Conservation (phyloP, 208 protist species). For the Trypanosoma platydactyli region DNA sequence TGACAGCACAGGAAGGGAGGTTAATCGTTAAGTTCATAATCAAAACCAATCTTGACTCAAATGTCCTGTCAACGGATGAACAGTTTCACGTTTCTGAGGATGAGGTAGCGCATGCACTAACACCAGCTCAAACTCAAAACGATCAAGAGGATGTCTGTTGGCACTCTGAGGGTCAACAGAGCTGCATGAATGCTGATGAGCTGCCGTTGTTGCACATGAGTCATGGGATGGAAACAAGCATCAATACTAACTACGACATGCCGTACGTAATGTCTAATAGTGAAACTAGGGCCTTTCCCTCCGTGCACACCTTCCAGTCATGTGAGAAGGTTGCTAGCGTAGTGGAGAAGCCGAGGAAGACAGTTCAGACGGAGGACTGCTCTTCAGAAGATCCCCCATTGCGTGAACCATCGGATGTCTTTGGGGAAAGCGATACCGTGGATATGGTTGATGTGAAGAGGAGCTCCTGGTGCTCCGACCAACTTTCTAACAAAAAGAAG, state of each 20-base stretch:
- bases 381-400: background rate
- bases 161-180: conserved; percentile 3
- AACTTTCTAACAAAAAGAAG: background rate
- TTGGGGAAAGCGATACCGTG: background rate
- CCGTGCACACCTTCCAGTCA: background rate
- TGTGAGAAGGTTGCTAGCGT: background rate
- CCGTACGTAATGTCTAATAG: no score
- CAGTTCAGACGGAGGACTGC: no score
- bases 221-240: background rate
- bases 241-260: no score
- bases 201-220: background rate
- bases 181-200: background rate
- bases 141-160: conserved; percentile 14
- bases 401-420: background rate
- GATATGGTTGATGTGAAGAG: background rate
- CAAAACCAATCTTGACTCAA: background rate
- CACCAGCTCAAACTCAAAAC: conserved; percentile 6
- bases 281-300: background rate
- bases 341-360: background rate
- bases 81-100: conserved; percentile 10
- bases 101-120: conserved; percentile 23
- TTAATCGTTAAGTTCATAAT: conserved; percentile 33
- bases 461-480: background rate
- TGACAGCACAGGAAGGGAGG: conserved; percentile 38
- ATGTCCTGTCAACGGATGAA: background rate